phyloP scores from a whole-genome alignment of 1,139 yeast genomes.

The Yamadazyma mexicana region DNA sequence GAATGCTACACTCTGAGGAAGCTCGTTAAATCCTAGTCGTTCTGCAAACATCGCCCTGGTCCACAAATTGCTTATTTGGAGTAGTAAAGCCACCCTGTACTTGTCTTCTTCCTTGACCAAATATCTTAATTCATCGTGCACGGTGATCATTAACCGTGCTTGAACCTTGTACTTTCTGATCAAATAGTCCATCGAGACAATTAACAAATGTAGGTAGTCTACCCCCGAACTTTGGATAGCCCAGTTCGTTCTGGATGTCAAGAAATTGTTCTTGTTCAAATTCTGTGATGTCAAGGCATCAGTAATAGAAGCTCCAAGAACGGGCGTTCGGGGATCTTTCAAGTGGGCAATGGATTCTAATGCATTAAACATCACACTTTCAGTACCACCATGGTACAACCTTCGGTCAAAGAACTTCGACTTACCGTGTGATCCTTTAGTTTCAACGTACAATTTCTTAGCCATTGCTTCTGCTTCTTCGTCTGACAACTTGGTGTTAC shows the following conservation, averaged over 20 bases:
- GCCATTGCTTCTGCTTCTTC: conserved; percentile 71
- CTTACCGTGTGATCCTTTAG: conserved; percentile 63
- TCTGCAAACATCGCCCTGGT: conserved; percentile 95
- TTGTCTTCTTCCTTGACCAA: conserved; percentile 71
- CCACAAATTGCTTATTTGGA: conserved; percentile 92
- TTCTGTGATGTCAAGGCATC: conserved; percentile 71
- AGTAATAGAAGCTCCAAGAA: conserved; percentile 90
- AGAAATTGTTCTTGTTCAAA: conserved; percentile 62
- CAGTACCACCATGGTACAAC: conserved; percentile 89
- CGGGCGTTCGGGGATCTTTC: conserved; percentile 86
- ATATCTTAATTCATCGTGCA: conserved; percentile 93
- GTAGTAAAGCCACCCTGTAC: conserved; percentile 73
- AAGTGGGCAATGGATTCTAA: conserved; percentile 85
- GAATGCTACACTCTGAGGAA: conserved; percentile 95
- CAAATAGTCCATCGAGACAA: conserved; percentile 87
- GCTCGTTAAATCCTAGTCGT: conserved; percentile 82
- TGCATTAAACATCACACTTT: conserved; percentile 85
- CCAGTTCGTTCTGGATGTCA: conserved; percentile 96
- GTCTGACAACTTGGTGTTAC: conserved; percentile 71
- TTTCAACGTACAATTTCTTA: conserved; percentile 65
- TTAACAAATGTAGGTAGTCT: conserved; percentile 83
- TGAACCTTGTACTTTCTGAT: conserved; percentile 62
- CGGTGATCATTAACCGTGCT: conserved; percentile 82
- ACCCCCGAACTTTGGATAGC: conserved; percentile 98
- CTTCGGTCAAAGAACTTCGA: conserved; percentile 30